phyloP scores from a whole-genome alignment of 176 grass and related monocot genomes.

The Bonia amplexicaulis region DNA sequence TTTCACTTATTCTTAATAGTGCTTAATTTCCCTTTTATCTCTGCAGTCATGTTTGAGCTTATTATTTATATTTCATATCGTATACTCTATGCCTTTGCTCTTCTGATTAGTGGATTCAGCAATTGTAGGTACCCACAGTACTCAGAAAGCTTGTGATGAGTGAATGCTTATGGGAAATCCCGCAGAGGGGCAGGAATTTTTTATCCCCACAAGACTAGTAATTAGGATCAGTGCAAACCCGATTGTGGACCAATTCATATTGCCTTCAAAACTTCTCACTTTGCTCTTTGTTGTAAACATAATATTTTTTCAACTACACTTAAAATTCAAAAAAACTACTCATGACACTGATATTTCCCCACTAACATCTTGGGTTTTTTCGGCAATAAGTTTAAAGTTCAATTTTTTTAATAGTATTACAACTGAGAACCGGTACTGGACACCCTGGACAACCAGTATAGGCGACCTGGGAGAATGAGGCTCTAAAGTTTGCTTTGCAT shows the following conservation, averaged over 20 bases:
- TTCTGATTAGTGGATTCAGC: neutral
- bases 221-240: neutral
- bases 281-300: neutral
- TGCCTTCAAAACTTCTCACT: neutral
- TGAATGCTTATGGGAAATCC: neutral
- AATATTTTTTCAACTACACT: neutral
- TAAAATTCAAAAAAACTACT: neutral
- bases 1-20: neutral
- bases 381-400: neutral
- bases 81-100: neutral
- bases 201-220: neutral
- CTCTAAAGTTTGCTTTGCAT: neutral
- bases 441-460: neutral
- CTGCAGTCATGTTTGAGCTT: neutral
- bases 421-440: neutral
- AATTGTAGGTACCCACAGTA: neutral
- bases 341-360: neutral
- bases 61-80: neutral
- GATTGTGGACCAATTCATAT: neutral
- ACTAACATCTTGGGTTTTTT: neutral
- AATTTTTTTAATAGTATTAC: neutral
- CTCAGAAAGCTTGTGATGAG: neutral
- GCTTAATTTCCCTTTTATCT: neutral
- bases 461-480: neutral
- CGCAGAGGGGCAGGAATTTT: neutral